Evolutionary conservation across 495 filamentous ascomycete species (phyloP).

Genomic region (Hyaloscypha bicolor): DNA sequence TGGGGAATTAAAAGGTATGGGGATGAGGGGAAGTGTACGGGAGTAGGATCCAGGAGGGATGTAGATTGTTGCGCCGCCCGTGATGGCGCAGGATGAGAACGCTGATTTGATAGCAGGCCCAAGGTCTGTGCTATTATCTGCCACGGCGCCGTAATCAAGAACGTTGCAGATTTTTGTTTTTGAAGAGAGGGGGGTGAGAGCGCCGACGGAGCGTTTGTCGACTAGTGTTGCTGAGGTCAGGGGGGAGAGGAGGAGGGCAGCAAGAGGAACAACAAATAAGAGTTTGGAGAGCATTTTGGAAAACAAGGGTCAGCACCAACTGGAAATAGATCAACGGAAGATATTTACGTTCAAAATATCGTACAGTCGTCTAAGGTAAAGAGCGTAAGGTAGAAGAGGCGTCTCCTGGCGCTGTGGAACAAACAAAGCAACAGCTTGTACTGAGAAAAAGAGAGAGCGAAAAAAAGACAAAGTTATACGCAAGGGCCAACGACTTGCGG

Average conservation of each 20-base stretch:
- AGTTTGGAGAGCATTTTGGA: slow-evolving; percentile 1
- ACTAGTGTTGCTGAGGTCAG: neutral
- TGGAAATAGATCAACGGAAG: neutral
- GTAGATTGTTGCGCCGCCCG: slow-evolving; percentile 38
- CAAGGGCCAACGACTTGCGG: neutral
- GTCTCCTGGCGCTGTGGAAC: neutral
- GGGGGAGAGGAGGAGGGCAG: neutral
- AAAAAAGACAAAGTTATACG: neutral
- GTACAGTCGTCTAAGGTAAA: neutral
- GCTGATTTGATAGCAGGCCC: slow-evolving; percentile 48
- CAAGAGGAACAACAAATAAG: neutral
- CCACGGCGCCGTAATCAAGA: slow-evolving; percentile 52
- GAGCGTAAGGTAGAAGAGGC: neutral
- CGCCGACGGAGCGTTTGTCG: slow-evolving; percentile 37
- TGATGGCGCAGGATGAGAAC: slow-evolving; percentile 45
- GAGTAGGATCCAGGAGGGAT: slow-evolving; percentile 46
- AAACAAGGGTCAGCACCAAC: slow-evolving; percentile 1
- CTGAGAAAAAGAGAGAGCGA: neutral
- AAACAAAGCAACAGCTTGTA: neutral
- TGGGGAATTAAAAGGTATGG: too few relatives aligned
- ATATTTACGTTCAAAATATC: neutral
- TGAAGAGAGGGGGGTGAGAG: slow-evolving; percentile 39
- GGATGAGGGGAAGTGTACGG: slow-evolving; percentile 36
- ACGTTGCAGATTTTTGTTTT: slow-evolving; percentile 45
- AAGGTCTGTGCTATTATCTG: slow-evolving; percentile 49